Percentiles rank a stretch among this genome's conserved stretches.
Conservation (phyloP, 768 basidiomycete species). For the Multifurca ochricompacta region DNA sequence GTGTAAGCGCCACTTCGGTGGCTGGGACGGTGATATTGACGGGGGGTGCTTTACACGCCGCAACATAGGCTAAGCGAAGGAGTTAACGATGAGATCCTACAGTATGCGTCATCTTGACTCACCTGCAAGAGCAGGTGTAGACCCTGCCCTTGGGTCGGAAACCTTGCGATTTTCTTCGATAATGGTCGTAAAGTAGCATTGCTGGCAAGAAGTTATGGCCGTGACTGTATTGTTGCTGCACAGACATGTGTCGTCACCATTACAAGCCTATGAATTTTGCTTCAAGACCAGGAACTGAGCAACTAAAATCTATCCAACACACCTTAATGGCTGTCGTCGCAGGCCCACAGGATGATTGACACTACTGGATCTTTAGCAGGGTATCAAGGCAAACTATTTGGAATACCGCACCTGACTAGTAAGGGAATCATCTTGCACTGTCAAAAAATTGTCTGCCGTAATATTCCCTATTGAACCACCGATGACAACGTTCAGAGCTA, state of each 20-base stretch:
- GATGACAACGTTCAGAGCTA: conserved; percentile 45
- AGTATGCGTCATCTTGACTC: conserved; percentile 18
- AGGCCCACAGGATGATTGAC: conserved; percentile 25
- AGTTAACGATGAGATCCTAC: not conserved
- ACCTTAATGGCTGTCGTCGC: conserved; percentile 25
- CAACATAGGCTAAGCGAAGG: conserved; percentile 41
- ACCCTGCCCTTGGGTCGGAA: conserved; percentile 50
- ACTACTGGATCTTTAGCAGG: conserved; percentile 27
- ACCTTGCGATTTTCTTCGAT: conserved; percentile 41
- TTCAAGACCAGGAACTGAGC: not conserved
- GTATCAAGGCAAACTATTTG: not conserved
- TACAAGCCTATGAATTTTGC: conserved; percentile 34
- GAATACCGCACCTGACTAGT: conserved; percentile 25
- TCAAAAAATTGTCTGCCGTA: conserved; percentile 38
- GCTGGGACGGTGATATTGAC: conserved; percentile 35
- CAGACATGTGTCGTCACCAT: conserved; percentile 41
- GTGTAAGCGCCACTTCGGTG: conserved; percentile 34
- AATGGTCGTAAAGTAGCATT: conserved; percentile 56
- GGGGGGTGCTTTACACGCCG: conserved; percentile 33
- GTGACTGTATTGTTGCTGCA: conserved; percentile 40
- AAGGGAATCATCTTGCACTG: conserved; percentile 29
- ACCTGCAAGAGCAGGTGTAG: conserved; percentile 53
- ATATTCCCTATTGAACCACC: conserved; percentile 32
- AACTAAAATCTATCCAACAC: conserved; percentile 1
- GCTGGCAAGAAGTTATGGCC: conserved; percentile 47